phyloP scores from a whole-genome alignment of 2,329 filamentous ascomycete genomes.

The Alternaria longipes region DNA sequence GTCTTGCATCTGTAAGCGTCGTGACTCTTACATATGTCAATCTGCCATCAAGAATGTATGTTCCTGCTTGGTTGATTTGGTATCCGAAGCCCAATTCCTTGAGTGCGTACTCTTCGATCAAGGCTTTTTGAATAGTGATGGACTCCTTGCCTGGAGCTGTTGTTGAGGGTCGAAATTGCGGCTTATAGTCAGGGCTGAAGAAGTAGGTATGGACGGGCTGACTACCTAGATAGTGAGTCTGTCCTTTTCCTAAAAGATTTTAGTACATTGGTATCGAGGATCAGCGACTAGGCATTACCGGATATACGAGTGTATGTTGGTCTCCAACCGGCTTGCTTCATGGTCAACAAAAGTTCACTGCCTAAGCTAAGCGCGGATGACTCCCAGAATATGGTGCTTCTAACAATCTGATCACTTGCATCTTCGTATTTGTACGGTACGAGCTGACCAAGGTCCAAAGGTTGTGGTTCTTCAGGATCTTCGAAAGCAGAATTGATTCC shows the following conservation, averaged over 20 bases:
- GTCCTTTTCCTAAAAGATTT: slow-evolving; percentile 10
- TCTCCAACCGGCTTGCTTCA: slow-evolving; percentile 31
- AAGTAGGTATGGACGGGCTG: slow-evolving; percentile 35
- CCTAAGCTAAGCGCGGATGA: slow-evolving; percentile 19
- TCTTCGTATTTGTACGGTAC: not conserved
- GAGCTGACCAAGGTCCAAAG: not conserved
- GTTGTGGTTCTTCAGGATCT: not conserved
- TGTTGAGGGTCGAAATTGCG: slow-evolving; percentile 20
- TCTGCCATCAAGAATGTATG: too few species aligned
- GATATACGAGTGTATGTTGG: slow-evolving; percentile 28
- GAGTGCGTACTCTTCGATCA: slow-evolving; percentile 9
- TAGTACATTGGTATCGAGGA: not conserved
- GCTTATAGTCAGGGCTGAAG: slow-evolving; percentile 31
- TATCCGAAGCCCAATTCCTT: slow-evolving; percentile 1
- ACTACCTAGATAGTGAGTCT: slow-evolving; percentile 32
- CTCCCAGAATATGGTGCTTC: slow-evolving; percentile 35
- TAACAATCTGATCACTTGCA: not conserved
- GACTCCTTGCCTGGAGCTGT: not conserved
- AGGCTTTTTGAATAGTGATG: slow-evolving; percentile 5
- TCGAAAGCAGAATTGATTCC: slow-evolving; percentile 3
- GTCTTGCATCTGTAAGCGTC: not conserved
- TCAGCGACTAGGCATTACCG: slow-evolving; percentile 7
- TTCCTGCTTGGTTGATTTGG: not conserved
- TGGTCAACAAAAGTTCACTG: slow-evolving; percentile 29
- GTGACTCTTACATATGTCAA: too few species aligned